These are phyloP conservation scores for Cercospora brassicicola DNA, from an alignment of 2,329 filamentous ascomycete species.

Conservation along the genomic window DNA sequence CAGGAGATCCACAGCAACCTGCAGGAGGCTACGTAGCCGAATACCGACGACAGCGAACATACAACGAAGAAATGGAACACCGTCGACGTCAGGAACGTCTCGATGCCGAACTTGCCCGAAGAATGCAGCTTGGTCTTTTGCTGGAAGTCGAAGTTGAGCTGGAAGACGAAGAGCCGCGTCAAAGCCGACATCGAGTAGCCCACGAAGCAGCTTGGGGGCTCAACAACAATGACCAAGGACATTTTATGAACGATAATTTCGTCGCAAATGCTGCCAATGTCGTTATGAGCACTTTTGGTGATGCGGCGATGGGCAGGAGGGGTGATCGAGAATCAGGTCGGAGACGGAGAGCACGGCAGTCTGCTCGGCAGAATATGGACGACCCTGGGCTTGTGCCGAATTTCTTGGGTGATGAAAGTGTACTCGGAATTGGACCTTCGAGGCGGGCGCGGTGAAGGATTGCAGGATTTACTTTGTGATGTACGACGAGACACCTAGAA, in stretches of 20 bases:
- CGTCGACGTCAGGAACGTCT: constrained; percentile 48
- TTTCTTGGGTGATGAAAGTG: constrained; percentile 40
- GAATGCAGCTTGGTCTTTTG: constrained; percentile 50
- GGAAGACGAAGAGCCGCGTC: constrained; percentile 25
- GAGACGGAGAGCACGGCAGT: constrained; percentile 26
- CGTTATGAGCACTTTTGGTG: constrained; percentile 38
- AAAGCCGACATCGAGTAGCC: constrained; percentile 40
- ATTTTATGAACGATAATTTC: constrained; percentile 65
- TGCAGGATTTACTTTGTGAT: background rate
- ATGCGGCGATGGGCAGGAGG: constrained; percentile 35
- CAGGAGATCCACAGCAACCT: constrained; percentile 5
- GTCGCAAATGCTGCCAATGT: constrained; percentile 39
- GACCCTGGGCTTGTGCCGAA: constrained; percentile 35
- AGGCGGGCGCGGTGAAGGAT: background rate
- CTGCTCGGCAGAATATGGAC: constrained; percentile 13
- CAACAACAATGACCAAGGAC: constrained; percentile 53
- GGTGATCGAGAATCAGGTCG: constrained; percentile 37
- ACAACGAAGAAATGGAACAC: constrained; percentile 41
- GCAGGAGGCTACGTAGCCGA: background rate
- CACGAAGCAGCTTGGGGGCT: constrained; percentile 40
- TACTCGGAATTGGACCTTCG: constrained; percentile 30
- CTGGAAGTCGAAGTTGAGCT: constrained; percentile 35
- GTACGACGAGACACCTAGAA: background rate
- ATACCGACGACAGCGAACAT: constrained; percentile 28
- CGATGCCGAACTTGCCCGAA: constrained; percentile 54